phyloP scores from a whole-genome alignment of 164 flowering plant species.

The Protea cynaroides region DNA sequence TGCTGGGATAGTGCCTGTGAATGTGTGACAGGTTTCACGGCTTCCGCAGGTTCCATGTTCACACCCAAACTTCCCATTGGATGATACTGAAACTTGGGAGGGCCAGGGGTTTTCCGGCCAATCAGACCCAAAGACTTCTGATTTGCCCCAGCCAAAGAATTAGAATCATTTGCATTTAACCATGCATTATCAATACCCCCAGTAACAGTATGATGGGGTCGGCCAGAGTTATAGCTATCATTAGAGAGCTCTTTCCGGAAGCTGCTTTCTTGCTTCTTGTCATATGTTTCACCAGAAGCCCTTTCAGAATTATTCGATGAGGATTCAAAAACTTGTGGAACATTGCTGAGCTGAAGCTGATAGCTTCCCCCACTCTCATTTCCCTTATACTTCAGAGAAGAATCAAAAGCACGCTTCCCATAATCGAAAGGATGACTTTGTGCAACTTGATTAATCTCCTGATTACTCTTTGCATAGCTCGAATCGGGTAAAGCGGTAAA shows the following conservation, averaged over 20 bases:
- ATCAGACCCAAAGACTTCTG: conserved; percentile 39
- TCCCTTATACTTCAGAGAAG: conserved; percentile 19
- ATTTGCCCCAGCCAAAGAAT: conserved; percentile 28
- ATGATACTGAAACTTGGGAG: conserved; percentile 76
- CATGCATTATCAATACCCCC: conserved; percentile 29
- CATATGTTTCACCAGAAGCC: conserved; percentile 25
- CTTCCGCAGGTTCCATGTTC: conserved; percentile 38
- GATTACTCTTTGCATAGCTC: conserved; percentile 12
- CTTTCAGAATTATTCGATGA: conserved; percentile 20
- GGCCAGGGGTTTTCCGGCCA: conserved; percentile 21
- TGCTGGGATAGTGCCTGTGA: conserved; percentile 31
- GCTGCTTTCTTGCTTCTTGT: conserved; percentile 22
- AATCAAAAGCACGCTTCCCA: conserved; percentile 21
- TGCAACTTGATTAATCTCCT: conserved; percentile 22
- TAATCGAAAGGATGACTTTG: conserved; percentile 24
- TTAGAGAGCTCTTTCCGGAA: conserved; percentile 25
- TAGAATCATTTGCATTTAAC: conserved; percentile 28
- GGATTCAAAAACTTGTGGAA: conserved; percentile 14
- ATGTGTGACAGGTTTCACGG: conserved; percentile 23
- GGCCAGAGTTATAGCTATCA: conserved; percentile 32
- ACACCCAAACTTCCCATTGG: conserved; percentile 80
- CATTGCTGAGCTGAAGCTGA: conserved; percentile 20
- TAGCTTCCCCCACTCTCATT: conserved; percentile 19
- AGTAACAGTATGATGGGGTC: conserved; percentile 21
- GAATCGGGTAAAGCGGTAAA: conserved; percentile 16